These are phyloP conservation scores for Favolaschia claudopus DNA, from an alignment of 768 basidiomycete species.

Conservation along the genomic window DNA sequence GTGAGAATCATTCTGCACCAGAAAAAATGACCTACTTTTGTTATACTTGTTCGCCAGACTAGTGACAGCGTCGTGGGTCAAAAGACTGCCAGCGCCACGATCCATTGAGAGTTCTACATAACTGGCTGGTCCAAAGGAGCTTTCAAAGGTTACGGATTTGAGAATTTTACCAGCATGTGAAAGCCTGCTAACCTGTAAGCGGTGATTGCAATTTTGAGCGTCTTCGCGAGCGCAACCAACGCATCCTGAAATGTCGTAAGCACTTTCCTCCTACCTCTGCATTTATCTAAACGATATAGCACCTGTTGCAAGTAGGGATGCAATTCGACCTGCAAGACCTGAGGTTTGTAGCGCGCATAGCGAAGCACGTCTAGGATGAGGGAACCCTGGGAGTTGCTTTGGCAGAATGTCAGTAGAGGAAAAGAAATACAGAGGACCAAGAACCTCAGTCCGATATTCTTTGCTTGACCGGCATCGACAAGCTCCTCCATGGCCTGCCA, in stretches of 20 bases:
- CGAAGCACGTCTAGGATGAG: slow-evolving; percentile 79
- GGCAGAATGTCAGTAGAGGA: background rate
- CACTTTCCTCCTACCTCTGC: too few relatives aligned
- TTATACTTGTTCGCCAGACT: slow-evolving; percentile 55
- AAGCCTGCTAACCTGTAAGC: too few relatives aligned
- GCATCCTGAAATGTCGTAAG: slow-evolving; percentile 67
- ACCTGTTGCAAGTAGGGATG: slow-evolving; percentile 81
- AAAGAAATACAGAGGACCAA: background rate
- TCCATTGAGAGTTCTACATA: slow-evolving; percentile 73
- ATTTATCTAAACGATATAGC: too few relatives aligned
- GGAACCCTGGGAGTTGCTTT: slow-evolving; percentile 77
- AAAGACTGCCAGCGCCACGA: slow-evolving; percentile 58
- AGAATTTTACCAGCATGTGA: too few relatives aligned
- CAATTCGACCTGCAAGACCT: slow-evolving; percentile 72
- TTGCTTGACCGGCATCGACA: slow-evolving; percentile 71
- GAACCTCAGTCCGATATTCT: slow-evolving; percentile 83
- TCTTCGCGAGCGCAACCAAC: slow-evolving; percentile 61
- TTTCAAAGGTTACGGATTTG: too few relatives aligned
- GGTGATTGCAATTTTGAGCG: slow-evolving; percentile 66
- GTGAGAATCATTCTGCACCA: background rate
- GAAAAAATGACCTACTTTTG: slow-evolving; percentile 50
- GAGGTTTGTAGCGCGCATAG: slow-evolving; percentile 79
- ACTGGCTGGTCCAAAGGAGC: slow-evolving; percentile 54
- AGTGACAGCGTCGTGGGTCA: slow-evolving; percentile 55
- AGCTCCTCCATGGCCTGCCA: slow-evolving; percentile 86